Evolutionary conservation across 2,329 filamentous ascomycete species (phyloP).

Genomic region (Amphichorda felina): DNA sequence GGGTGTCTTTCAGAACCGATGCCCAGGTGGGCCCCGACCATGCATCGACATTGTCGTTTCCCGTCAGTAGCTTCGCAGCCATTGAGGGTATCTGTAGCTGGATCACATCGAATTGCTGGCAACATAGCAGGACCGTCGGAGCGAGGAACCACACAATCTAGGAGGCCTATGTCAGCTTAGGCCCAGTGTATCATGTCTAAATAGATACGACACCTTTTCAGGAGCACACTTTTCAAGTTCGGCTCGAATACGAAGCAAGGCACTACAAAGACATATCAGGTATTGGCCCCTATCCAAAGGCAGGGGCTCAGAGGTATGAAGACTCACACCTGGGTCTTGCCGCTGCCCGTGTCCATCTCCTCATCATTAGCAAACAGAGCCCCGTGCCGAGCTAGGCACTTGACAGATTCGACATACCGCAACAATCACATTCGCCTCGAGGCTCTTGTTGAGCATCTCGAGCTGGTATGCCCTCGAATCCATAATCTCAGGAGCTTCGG

Average conservation of each 20-base stretch:
- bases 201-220: constrained; percentile 34
- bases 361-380: background rate
- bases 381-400: background rate
- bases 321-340: constrained; percentile 65
- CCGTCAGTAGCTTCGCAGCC: constrained; percentile 50
- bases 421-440: constrained; percentile 59
- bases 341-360: constrained; percentile 74
- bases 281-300: background rate
- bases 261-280: constrained; percentile 33
- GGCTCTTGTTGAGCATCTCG: constrained; percentile 64
- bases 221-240: constrained; percentile 44
- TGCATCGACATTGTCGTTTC: constrained; percentile 56
- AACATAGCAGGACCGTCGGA: constrained; percentile 55
- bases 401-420: constrained; percentile 33
- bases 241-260: constrained; percentile 52
- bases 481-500: constrained; percentile 13
- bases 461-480: constrained; percentile 53
- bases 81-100: constrained; percentile 45
- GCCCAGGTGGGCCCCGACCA: constrained; percentile 66
- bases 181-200: constrained; percentile 5
- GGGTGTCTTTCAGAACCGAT: constrained; percentile 47
- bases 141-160: constrained; percentile 63
- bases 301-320: background rate
- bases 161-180: constrained; percentile 15
- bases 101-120: constrained; percentile 54